Evolutionary conservation across 176 grass and related monocot species (phyloP), one percentile per base, ranked within the genome.

Genomic region (Neostapfia colusana): DNA sequence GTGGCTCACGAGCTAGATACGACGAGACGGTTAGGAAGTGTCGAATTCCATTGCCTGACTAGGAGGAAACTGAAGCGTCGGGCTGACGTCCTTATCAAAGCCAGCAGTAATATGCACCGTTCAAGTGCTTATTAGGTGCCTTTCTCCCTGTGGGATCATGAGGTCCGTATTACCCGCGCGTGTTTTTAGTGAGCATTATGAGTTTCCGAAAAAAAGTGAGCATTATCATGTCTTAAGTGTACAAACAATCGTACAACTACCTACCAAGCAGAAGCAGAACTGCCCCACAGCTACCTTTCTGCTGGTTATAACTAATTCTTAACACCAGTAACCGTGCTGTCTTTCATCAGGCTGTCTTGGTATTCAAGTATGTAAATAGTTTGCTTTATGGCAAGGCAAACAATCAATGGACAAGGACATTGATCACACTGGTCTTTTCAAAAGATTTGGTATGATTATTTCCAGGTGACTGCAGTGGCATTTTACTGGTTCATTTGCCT

Each of bases 311-410:
- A 70, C 67, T 38, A 39, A 77, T 65, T 58, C 48, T 12, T 72
- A 39, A 58, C 53, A 26, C 55, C 77, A n/a, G 73, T 76, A 77
- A 87, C 74, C 50, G 72, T 5, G 40, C 45, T 82, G 23, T 24
- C 65, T 73, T 74, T 55, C 74, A 43, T n/a, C n/a, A n/a, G 68
- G 61, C 74, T 87, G 77, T 79, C 67, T 46, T 67, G 80, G 42
- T 31, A 27, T 50, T 83, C 51, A 36, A 79, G 42, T 6, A 25
- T 44, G 39, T 87, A 20, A 73, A n/a, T 73, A 74, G 67, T 72
- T 68, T 8, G 5, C 59, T 87, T 82, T 70, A 69, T 77, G 49
- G 12, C 57, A 64, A 39, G 3, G 8, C 17, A 21, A 31, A 44
- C 8, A n/a, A 27, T 64, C 41, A 58, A 45, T 15, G 25, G 67